Evolutionary conservation across 257 asterid genomes (phyloP).

Genomic region (Nicotiana noctiflora): DNA sequence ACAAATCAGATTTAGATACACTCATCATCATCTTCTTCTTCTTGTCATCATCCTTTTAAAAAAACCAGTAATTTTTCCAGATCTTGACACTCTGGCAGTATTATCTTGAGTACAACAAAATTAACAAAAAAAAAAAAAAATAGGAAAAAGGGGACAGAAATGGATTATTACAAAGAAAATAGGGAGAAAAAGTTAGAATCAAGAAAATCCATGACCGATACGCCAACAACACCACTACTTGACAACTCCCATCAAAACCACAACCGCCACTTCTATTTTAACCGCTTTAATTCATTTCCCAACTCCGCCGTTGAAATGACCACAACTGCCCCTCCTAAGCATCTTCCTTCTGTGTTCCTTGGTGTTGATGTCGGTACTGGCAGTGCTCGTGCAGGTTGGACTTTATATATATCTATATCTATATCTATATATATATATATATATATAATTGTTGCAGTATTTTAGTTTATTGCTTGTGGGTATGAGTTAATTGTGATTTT

Average conservation of each 20-base stretch:
- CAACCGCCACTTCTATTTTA: constrained; percentile 6
- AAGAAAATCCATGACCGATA: constrained; percentile 22
- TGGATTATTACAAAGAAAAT: background rate
- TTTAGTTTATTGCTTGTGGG: background rate
- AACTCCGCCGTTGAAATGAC: constrained; percentile 46
- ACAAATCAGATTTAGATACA: background rate
- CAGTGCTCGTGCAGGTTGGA: constrained; percentile 99
- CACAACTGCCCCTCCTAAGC: constrained; percentile 25
- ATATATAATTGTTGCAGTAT: background rate
- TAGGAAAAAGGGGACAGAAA: background rate
- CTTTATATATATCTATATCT: too few relatives aligned
- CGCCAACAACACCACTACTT: constrained; percentile 13
- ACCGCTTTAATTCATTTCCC: constrained; percentile 20
- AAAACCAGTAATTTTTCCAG: background rate
- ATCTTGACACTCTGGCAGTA: background rate
- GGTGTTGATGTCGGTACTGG: constrained; percentile 99
- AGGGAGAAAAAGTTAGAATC: constrained; percentile 22
- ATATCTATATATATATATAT: too few relatives aligned
- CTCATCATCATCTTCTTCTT: background rate
- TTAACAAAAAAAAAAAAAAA: background rate
- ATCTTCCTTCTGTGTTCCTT: constrained; percentile 51
- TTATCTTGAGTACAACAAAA: too few relatives aligned
- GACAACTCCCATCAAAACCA: constrained; percentile 3
- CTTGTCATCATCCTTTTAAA: background rate
- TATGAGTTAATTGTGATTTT: background rate